phyloP scores from a whole-genome alignment of 1,139 yeast genomes.

The Sugiyamaella novakii region DNA sequence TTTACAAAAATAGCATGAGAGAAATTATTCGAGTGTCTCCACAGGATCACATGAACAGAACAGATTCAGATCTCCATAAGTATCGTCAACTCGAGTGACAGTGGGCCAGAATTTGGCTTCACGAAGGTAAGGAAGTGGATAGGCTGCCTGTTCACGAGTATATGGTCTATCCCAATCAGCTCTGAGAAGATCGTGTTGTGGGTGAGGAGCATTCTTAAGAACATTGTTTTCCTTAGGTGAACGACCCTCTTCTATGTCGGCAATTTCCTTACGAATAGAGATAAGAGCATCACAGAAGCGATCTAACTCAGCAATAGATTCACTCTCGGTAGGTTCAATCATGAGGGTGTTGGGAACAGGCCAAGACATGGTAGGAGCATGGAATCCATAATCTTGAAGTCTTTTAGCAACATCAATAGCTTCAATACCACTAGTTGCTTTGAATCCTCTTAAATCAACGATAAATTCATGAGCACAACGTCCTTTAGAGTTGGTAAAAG shows the following conservation, averaged over 20 bases:
- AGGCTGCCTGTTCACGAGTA: slow-evolving; percentile 91
- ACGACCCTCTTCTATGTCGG: slow-evolving; percentile 68
- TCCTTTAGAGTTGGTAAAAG: slow-evolving; percentile 69
- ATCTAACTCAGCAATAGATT: slow-evolving; percentile 82
- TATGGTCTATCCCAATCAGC: slow-evolving; percentile 87
- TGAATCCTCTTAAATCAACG: slow-evolving; percentile 84
- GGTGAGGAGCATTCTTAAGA: slow-evolving; percentile 90
- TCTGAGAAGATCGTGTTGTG: slow-evolving; percentile 71
- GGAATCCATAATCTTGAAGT: slow-evolving; percentile 97
- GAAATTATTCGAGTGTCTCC: slow-evolving; percentile 28
- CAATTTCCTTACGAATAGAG: slow-evolving; percentile 79
- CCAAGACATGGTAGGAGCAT: slow-evolving; percentile 98
- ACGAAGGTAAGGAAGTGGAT: slow-evolving; percentile 75
- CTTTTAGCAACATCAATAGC: slow-evolving; percentile 97
- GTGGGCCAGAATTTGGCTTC: slow-evolving; percentile 91
- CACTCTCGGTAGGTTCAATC: slow-evolving; percentile 98
- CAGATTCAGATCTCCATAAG: slow-evolving; percentile 90
- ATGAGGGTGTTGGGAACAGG: slow-evolving; percentile 96
- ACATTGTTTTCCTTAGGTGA: slow-evolving; percentile 62
- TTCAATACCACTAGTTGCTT: slow-evolving; percentile 71
- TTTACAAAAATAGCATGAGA: too few relatives aligned
- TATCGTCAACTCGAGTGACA: slow-evolving; percentile 88
- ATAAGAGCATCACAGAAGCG: slow-evolving; percentile 88
- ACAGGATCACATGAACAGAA: slow-evolving; percentile 76
- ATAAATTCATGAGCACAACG: slow-evolving; percentile 98